Base-by-base conservation (phyloP, 2,329 filamentous ascomycete genomes). In the Emydomyces testavorans region DNA sequence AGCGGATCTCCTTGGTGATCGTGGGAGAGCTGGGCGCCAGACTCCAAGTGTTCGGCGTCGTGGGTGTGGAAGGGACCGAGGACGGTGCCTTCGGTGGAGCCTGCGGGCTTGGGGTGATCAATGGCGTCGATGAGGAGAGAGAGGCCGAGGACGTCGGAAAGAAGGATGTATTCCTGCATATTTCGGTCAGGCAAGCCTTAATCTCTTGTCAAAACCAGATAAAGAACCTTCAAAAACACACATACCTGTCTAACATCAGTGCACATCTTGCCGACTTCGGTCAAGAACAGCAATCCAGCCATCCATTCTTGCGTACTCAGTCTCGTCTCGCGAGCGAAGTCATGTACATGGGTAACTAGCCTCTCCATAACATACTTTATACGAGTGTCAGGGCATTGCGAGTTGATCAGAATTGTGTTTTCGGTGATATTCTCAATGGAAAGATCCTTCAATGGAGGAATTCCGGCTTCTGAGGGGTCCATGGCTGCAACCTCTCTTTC, bases 11-110 rank as follows among this genome's bases (percentile, higher is more conserved):
- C 85, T 26, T 76, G 68, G 0, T 80, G 75, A 57, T 88, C 84
- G 49, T 78, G 77, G 1, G 80, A 78, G 67, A 90, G 85, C 49
- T 61, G 59, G 13, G 71, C 68, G 15, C 85, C 85, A 45, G 77
- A 70, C 6, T 66, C 31, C 52, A 70, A 57, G 41, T 62, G 57
- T 46, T 79, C 72, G 6, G 84, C 84, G 58, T 89, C 83, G 66
- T 89, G 83, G 1, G 82, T 87, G 70, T 90, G 84, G 71, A 89
- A 90, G 31, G 85, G 85, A 0, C 85, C 85, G 0, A 90, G 76
- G 8, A 92, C 83, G 0, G 83, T 86, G 50, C 85, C 84, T 64
- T 90, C 84, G 21, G 85, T 92, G 23, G 74, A 74, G 36, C 70
- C 64, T 0, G 77, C 60, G 0, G 83, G 84, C 62, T 87, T 90